These are phyloP conservation scores for Fusarium guadeloupense DNA, from an alignment of 2,329 filamentous ascomycete genomes.

Conservation along the genomic window DNA sequence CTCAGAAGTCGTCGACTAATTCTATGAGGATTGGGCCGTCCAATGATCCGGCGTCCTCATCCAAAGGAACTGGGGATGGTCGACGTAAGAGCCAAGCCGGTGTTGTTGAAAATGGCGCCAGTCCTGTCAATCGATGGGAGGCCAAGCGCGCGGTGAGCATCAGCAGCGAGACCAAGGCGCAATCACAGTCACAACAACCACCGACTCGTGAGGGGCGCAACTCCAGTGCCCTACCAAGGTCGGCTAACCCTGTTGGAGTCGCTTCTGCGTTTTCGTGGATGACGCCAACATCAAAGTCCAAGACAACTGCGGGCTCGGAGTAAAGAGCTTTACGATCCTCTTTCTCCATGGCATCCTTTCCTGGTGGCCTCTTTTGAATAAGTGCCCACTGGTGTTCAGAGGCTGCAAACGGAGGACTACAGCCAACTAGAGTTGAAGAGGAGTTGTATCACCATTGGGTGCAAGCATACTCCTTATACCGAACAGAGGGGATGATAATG, in stretches of 20 bases:
- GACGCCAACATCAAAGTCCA: constrained; percentile 60
- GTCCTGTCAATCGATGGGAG: constrained; percentile 59
- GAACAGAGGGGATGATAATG: constrained; percentile 14
- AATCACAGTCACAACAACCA: constrained; percentile 44
- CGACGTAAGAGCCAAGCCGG: constrained; percentile 64
- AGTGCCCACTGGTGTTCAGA: not conserved
- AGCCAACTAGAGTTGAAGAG: constrained; percentile 26
- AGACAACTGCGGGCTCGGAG: constrained; percentile 47
- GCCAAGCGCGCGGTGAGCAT: constrained; percentile 60
- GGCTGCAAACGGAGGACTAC: not conserved
- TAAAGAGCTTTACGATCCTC: not conserved
- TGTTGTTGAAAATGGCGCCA: constrained; percentile 43
- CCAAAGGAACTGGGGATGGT: constrained; percentile 59
- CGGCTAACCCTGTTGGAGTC: constrained; percentile 87
- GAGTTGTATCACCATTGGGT: constrained; percentile 22
- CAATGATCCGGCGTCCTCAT: constrained; percentile 60
- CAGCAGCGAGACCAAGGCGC: constrained; percentile 50
- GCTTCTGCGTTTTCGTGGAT: constrained; percentile 96
- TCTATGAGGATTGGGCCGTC: constrained; percentile 60
- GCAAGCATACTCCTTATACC: not conserved
- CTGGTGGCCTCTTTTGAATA: constrained; percentile 11
- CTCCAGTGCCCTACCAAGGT: constrained; percentile 59
- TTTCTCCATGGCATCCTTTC: not conserved
- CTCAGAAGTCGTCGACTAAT: constrained; percentile 71
- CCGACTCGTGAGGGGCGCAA: constrained; percentile 51